A percentile compares a stretch with the other conserved stretches of the same genome.
phyloP scores from a whole-genome alignment of 139 green algal genomes.

The Pleodorina starrii region DNA sequence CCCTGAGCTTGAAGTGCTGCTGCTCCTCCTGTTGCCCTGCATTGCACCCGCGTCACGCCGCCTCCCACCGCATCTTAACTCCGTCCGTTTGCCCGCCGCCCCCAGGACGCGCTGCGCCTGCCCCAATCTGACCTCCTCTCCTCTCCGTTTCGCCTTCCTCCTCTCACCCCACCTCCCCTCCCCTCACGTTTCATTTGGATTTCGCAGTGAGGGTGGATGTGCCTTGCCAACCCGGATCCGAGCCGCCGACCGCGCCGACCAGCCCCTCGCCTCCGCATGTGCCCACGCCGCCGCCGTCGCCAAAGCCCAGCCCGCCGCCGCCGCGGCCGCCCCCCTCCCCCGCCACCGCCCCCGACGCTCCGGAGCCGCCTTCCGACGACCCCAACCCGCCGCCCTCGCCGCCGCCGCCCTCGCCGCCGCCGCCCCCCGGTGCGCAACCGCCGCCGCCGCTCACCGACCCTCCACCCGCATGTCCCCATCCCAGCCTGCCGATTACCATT shows the following conservation, averaged over 20 bases:
- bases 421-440: neutral
- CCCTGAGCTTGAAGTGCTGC: neutral
- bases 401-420: neutral
- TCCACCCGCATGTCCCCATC: neutral
- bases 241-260: no score
- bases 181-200: neutral
- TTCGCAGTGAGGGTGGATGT: neutral
- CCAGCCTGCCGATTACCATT: neutral
- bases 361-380: neutral
- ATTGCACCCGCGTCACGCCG: no score
- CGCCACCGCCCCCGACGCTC: neutral
- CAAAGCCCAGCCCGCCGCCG: neutral
- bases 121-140: neutral
- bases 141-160: neutral
- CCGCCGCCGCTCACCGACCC: neutral
- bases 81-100: neutral
- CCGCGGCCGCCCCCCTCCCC: neutral
- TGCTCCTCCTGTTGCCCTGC: neutral
- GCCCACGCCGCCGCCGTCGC: no score
- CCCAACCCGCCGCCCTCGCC: neutral
- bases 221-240: neutral
- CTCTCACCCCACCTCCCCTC: neutral
- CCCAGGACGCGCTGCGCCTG: neutral
- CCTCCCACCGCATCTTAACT: neutral
- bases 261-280: neutral